These are phyloP conservation scores for Tulasnella sp. DNA, from an alignment of 768 basidiomycete species.

Conservation along the genomic window DNA sequence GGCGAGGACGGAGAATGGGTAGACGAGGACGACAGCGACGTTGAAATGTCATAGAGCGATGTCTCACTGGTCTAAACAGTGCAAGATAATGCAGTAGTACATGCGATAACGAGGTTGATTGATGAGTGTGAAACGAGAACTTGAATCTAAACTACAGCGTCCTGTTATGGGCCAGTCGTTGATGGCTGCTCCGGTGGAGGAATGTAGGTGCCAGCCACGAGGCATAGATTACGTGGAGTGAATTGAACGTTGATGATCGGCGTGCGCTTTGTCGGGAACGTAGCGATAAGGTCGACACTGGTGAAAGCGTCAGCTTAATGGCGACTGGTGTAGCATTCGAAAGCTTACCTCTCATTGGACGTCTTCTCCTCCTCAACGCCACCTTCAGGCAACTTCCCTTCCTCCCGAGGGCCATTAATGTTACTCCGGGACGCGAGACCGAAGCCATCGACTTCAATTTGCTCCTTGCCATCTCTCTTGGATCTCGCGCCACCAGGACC, in stretches of 20 bases:
- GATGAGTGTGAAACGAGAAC: background rate
- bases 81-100: background rate
- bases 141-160: background rate
- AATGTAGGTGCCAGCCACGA: slow-evolving; percentile 78
- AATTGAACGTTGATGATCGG: slow-evolving; percentile 92
- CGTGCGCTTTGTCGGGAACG: slow-evolving; percentile 95
- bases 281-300: slow-evolving; percentile 83
- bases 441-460: slow-evolving; percentile 37
- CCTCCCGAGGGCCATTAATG: slow-evolving; percentile 46
- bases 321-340: too few relatives aligned
- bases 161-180: slow-evolving; percentile 11
- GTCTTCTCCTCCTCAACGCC: slow-evolving; percentile 46
- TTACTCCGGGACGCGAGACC: slow-evolving; percentile 44
- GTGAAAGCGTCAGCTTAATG: slow-evolving; percentile 7
- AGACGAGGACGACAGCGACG: slow-evolving; percentile 55
- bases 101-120: slow-evolving; percentile 21
- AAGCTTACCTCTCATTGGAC: slow-evolving; percentile 77
- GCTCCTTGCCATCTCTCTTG: slow-evolving; percentile 51
- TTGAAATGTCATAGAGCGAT: slow-evolving; percentile 49
- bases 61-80: background rate
- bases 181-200: slow-evolving; percentile 45
- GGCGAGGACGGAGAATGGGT: slow-evolving; percentile 67
- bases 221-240: slow-evolving; percentile 90
- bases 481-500: slow-evolving; percentile 63
- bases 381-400: slow-evolving; percentile 36